Conservation (phyloP, 129 eudicot genomes). For the Oenanthe sinensis region DNA sequence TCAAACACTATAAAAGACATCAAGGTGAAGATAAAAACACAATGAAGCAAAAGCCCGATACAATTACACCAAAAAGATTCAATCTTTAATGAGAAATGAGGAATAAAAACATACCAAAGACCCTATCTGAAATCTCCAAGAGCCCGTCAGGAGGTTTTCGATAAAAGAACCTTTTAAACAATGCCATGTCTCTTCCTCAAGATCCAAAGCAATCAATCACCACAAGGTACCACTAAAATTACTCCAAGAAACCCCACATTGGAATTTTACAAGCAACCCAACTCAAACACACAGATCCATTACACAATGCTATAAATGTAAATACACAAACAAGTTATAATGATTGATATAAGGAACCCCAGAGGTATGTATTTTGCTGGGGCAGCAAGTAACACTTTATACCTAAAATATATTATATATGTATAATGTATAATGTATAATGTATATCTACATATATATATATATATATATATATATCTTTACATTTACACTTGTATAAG, state of each 20-base stretch:
- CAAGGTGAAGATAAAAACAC: not conserved
- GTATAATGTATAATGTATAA: not conserved
- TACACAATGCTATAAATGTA: not conserved
- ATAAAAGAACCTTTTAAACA: slow-evolving; percentile 52
- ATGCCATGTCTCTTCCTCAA: slow-evolving; percentile 42
- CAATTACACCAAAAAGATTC: not conserved
- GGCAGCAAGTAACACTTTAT: slow-evolving; percentile 28
- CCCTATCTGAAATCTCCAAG: slow-evolving; percentile 76
- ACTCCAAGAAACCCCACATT: slow-evolving; percentile 18
- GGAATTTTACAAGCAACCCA: slow-evolving; percentile 8
- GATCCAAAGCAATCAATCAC: slow-evolving; percentile 10
- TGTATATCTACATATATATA: not conserved
- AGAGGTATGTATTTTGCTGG: slow-evolving; percentile 29
- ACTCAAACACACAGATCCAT: slow-evolving; percentile 8
- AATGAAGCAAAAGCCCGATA: not conserved
- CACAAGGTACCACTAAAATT: slow-evolving; percentile 21
- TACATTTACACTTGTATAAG: slow-evolving; percentile 18
- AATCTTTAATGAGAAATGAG: not conserved
- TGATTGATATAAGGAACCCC: slow-evolving; percentile 15
- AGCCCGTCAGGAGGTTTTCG: slow-evolving; percentile 90
- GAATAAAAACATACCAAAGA: slow-evolving; percentile 50
- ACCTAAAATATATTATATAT: not conserved
- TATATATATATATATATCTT: slow-evolving; percentile 10
- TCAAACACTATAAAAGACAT: not conserved
- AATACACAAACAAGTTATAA: not conserved